Conservation (phyloP, 306 rosid species). For the Lathyrus aphaca region DNA sequence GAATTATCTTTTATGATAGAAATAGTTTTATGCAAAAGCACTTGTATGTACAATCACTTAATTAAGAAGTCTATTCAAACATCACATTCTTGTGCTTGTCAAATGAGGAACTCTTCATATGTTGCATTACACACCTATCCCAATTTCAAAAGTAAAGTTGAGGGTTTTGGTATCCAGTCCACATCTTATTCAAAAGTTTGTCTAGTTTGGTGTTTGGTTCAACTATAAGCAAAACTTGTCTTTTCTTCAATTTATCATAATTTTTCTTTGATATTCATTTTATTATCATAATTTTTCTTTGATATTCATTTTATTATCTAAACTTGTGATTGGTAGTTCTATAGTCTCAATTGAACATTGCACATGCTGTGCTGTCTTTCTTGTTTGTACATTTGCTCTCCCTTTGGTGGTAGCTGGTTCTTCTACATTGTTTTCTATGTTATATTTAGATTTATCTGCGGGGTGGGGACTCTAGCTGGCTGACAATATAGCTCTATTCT, state of each 20-base stretch:
- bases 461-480: too few relatives aligned
- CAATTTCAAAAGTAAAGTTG: background rate
- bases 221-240: conserved; percentile 3
- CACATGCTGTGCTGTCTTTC: background rate
- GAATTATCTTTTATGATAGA: background rate
- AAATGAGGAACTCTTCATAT: background rate
- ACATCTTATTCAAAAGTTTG: background rate
- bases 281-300: background rate
- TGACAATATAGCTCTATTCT: background rate
- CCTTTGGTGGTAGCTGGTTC: background rate
- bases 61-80: background rate
- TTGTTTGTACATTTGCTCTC: background rate
- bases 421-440: background rate
- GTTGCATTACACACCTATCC: background rate
- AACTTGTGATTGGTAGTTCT: background rate
- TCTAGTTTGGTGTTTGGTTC: conserved; percentile 30
- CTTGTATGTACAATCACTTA: background rate
- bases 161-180: background rate
- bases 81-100: conserved; percentile 14
- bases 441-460: too few relatives aligned
- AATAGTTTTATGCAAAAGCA: background rate
- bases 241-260: background rate
- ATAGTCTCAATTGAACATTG: background rate
- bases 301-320: background rate
- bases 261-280: background rate